A percentile compares a stretch with the other conserved stretches of the same genome.
These are phyloP conservation scores for Volvox carteri DNA, from an alignment of 163 green algal genomes.

Conservation along the genomic window DNA sequence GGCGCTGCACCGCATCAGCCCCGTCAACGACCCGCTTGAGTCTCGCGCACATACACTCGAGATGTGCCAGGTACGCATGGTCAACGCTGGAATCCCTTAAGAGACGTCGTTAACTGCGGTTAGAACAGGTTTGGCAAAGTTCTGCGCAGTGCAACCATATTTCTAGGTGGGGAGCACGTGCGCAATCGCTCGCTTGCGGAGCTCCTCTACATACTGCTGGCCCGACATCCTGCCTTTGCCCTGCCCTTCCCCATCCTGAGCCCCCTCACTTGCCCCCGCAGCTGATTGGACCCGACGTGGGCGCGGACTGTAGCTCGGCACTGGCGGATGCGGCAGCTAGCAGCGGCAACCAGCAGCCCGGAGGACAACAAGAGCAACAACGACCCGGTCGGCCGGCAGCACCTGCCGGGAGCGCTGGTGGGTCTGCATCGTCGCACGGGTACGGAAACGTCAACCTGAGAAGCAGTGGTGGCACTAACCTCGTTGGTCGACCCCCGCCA, in stretches of 20 bases:
- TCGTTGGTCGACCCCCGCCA: not conserved
- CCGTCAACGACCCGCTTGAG: conserved; percentile 68
- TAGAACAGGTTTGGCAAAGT: too few relatives aligned
- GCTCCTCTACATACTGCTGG: not conserved
- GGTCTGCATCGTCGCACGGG: not conserved
- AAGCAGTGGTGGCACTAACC: not conserved
- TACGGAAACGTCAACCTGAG: not conserved
- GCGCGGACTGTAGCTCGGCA: conserved; percentile 57
- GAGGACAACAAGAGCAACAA: not conserved
- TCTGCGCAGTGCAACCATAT: too few relatives aligned
- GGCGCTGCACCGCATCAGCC: conserved; percentile 69
- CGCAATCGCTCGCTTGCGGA: too few relatives aligned
- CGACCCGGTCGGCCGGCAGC: not conserved
- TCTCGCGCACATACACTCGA: conserved; percentile 53
- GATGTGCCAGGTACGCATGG: conserved; percentile 69
- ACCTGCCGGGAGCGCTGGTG: not conserved
- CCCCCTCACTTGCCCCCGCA: not conserved
- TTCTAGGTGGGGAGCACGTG: too few relatives aligned
- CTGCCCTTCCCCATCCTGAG: not conserved
- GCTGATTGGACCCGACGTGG: conserved; percentile 52
- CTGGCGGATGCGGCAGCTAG: not conserved
- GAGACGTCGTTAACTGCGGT: too few relatives aligned
- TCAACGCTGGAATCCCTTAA: not conserved
- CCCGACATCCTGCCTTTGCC: not conserved
- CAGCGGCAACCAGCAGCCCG: not conserved